Conservation (phyloP, 1,284 basidiomycete species). For the Ustilago lituana region DNA sequence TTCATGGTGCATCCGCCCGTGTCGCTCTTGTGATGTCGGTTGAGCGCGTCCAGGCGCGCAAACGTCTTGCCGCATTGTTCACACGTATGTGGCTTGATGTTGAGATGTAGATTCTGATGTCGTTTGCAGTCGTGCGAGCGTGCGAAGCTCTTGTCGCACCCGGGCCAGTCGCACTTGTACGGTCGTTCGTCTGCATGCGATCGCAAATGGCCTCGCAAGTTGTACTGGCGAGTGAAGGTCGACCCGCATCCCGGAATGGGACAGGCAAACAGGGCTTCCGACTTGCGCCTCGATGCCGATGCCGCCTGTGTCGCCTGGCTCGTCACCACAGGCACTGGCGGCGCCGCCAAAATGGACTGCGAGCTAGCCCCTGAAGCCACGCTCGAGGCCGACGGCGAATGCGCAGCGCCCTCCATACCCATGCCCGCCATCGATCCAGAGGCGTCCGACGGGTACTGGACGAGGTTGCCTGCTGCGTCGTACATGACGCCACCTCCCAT, state of each 20-base stretch:
- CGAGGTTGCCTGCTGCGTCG: slow-evolving; percentile 24
- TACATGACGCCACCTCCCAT: slow-evolving; percentile 26
- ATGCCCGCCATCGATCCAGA: slow-evolving; percentile 9
- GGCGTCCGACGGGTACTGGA: slow-evolving; percentile 33
- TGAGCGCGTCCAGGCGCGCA: slow-evolving; percentile 89
- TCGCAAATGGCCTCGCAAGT: slow-evolving; percentile 81
- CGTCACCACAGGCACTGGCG: slow-evolving; percentile 73
- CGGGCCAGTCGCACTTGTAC: slow-evolving; percentile 90
- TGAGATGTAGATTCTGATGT: slow-evolving; percentile 74
- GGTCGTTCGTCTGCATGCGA: slow-evolving; percentile 96
- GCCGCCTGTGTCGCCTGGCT: slow-evolving; percentile 93
- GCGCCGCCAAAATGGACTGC: slow-evolving; percentile 22
- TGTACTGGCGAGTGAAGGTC: slow-evolving; percentile 74
- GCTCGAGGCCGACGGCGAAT: slow-evolving; percentile 27
- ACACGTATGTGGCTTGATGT: slow-evolving; percentile 85
- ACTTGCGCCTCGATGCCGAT: slow-evolving; percentile 84
- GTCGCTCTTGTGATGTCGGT: slow-evolving; percentile 69
- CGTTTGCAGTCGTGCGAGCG: slow-evolving; percentile 96
- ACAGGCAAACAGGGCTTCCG: slow-evolving; percentile 89
- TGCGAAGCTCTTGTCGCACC: slow-evolving; percentile 92
- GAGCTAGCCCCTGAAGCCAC: slow-evolving; percentile 34
- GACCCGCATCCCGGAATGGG: slow-evolving; percentile 94
- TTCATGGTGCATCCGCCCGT: slow-evolving; percentile 45
- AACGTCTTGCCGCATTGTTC: slow-evolving; percentile 93
- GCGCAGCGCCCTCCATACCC: slow-evolving; percentile 21